phyloP scores from a whole-genome alignment of 805 yeast genomes.

The Starmerella roubikii region DNA sequence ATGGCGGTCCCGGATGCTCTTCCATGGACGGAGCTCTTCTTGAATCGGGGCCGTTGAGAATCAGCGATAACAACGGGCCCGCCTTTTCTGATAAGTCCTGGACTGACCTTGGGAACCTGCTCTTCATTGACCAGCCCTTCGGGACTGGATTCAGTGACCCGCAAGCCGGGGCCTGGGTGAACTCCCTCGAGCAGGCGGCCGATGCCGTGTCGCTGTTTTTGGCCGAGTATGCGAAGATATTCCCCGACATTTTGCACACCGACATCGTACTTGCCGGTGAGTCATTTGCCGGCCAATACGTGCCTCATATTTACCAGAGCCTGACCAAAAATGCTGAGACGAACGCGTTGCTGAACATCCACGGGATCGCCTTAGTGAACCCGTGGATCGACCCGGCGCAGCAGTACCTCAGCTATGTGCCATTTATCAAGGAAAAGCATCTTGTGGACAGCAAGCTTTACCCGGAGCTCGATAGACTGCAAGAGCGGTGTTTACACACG shows the following conservation, averaged over 20 bases:
- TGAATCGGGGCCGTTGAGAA: slow-evolving; percentile 82
- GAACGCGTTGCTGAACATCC: background rate
- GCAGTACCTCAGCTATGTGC: slow-evolving; percentile 70
- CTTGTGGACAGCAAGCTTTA: slow-evolving; percentile 30
- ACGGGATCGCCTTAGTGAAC: slow-evolving; percentile 68
- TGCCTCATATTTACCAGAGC: slow-evolving; percentile 70
- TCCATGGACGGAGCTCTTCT: slow-evolving; percentile 94
- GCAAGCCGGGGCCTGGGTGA: slow-evolving; percentile 31
- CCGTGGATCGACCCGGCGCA: slow-evolving; percentile 88
- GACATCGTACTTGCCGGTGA: slow-evolving; percentile 82
- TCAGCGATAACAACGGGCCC: slow-evolving; percentile 30
- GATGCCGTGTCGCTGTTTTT: slow-evolving; percentile 52
- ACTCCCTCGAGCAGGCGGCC: slow-evolving; percentile 36
- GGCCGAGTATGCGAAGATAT: slow-evolving; percentile 47
- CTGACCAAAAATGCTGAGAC: slow-evolving; percentile 32
- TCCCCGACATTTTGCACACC: slow-evolving; percentile 55
- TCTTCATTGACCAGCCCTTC: slow-evolving; percentile 87
- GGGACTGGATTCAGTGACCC: slow-evolving; percentile 82
- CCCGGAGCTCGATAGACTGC: slow-evolving; percentile 20
- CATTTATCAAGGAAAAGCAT: slow-evolving; percentile 49
- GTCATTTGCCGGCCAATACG: slow-evolving; percentile 93
- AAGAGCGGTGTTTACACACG: slow-evolving; percentile 21
- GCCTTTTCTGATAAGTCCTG: slow-evolving; percentile 57
- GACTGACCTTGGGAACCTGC: slow-evolving; percentile 63
- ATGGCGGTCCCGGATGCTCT: slow-evolving; percentile 98